Base-by-base conservation (phyloP, 2,329 filamentous ascomycete genomes). In the Didymellaceae sp. region DNA sequence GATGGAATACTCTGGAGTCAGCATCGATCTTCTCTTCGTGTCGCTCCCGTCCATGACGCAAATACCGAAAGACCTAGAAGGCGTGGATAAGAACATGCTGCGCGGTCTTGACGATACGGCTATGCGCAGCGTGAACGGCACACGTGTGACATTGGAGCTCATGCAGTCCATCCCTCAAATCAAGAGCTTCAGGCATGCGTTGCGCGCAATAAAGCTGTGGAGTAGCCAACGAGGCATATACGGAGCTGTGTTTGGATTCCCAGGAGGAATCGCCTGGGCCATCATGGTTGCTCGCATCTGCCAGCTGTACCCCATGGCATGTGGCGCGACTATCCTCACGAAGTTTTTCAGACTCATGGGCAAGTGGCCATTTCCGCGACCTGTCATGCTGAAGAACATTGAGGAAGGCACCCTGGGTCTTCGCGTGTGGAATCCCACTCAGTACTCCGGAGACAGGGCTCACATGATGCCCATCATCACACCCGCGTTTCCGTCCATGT, bases 391-490 rank as follows among this genome's bases (percentile, higher is more conserved):
- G 50, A 97, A 97, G 73, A 81, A 85, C 25, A 91, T 96, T 57
- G 92, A 96, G 70, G 88, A 88, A 58, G 89, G 89, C 0, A 86
- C 88, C 16, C 77, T 96, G 31, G 86, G 89, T 45, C 88, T 94
- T 45, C 86, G 90, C 64, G 88, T 96, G 50, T 99, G 94, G 93
- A 97, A 99, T 66, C 94, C 94, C 25, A 88, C 87, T 80, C 78
- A 91, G 22, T 95, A 96, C 72, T 85, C 86, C 54, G 83, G 85
- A 45, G 94, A 97, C 72, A 84, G 84, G 33, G 89, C 86, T 60
- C 93, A 97, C 73, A 79, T 97, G 43, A 99, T 99, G 94, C 94
- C 94, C 21, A 90, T 99, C 73, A 97, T 99, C 67, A 99, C 94
- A 1, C 94, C 94, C 1, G 92, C 94, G 1, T 97, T 97, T 71